Base-by-base conservation (phyloP, 306 rosid species). In the Vigna reflexopilosa region DNA sequence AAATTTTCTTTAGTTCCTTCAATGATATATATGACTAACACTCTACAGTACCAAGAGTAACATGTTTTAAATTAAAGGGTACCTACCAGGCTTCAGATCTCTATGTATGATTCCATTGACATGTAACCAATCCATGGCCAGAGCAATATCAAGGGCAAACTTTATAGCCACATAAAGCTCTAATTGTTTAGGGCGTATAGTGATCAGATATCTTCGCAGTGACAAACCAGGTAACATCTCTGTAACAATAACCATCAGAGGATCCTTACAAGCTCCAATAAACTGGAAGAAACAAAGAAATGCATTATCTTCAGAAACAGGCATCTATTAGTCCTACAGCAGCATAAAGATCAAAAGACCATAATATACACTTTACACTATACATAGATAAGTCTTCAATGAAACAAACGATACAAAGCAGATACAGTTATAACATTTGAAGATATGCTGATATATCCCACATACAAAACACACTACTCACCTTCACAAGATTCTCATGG, bases 1-100 rank as follows among this genome's bases (percentile, higher is more conserved):
- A 20, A 32, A 24, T 19, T 26, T 34, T 16, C 15, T 19, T 11
- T 6, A 20, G 17, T 42, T 66, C 14, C 67, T 62, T 32, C 45
- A 12, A 52, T 17, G 40, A 38, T 17, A 72, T 4, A 72, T n/a
- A 72, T 28, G 3, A 19, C 9, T 55, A 12, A 51, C 30, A 51
- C 30, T 55, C 14, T 22, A 24, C 40, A 30, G 42, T 15, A 32
- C 54, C 7, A 15, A 40, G 66, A 20, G 10, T 7, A 42, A 56
- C 8, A 40, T 10, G 9, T 14, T 26, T 12, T 45, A n/a, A 61
- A 62, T 62, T 62, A 2, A 34, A 44, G 57, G 79, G 9, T 88
- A 92, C 97, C 97, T 88, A 92, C 97, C 97, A 67, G 97, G 97
- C 84, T 92, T 92, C 50, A 92, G 86, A 87, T 92, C 97, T 87